Base-by-base conservation (phyloP, 164 flowering plant species). In the Kalanchoe fedtschenkoi region DNA sequence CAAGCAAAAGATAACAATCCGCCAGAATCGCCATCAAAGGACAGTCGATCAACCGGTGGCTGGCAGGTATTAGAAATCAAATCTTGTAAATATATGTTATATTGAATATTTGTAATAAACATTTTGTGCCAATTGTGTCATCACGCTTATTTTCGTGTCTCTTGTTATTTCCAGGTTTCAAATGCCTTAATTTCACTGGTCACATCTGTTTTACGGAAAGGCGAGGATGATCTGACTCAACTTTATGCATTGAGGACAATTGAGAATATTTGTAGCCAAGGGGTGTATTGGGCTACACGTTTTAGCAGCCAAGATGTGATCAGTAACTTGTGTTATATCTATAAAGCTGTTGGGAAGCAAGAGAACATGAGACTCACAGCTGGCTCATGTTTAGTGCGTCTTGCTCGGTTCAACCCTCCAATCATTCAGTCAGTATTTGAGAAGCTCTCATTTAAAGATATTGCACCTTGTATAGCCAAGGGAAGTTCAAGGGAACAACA, bases 261-360 rank as follows among this genome's bases (percentile, higher is more conserved):
- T 58, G 99, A 95, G 66, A 95, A 95, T 68, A 76, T 91, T 63
- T 89, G 89, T 67, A 89, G 99, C 72, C 99, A 91, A 80, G 99
- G 97, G 68, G 87, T 75, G 37, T 74, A 78, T 33, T 95, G 97
- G 96, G 91, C 88, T 34, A 69, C 81, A 69, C 93, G 97, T 60
- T 95, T 95, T 69, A 76, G 85, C 58, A 82, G 90, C 79, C 88
- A 80, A 64, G 99, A 91, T 72, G 88, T 89, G 59, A 79, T 95
- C 26, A 78, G 68, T 62, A 89, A 91, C 71, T 81, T 95, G 16
- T 84, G 93, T 66, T 86, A 91, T 64, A 87, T 95, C 53, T 91
- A 76, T 63, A 81, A 80, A 65, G 96, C 97, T 22, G 43, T 79
- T 21, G 96, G 90, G 59, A 95, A 87, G 68, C 93, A 80, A 71